These are phyloP conservation scores for Cylindrotheca closterium DNA, from an alignment of 108 stramenopile genomes.

Conservation along the genomic window DNA sequence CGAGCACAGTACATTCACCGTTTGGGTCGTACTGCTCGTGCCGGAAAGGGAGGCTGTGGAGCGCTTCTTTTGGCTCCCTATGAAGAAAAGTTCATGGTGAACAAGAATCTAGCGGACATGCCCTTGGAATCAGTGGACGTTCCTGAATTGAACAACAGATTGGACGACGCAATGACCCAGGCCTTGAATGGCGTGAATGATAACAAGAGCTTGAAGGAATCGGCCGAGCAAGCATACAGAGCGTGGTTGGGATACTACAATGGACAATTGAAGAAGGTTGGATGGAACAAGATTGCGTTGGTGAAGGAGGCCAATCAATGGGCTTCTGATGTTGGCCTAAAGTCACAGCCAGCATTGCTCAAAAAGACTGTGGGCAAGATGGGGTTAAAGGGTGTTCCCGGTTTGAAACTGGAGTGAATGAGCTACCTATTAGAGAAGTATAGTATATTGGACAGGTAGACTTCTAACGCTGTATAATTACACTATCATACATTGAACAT, in stretches of 20 bases:
- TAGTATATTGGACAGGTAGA: no score
- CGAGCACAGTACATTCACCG: slow-evolving; percentile 91
- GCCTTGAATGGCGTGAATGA: slow-evolving; percentile 6
- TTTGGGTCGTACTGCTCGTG: slow-evolving; percentile 90
- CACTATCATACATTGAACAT: no score
- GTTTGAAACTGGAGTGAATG: slow-evolving; percentile 46
- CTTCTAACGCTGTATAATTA: no score
- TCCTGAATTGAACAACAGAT: slow-evolving; percentile 7
- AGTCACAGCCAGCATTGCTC: slow-evolving; percentile 61
- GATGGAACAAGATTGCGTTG: slow-evolving; percentile 44
- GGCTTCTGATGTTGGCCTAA: slow-evolving; percentile 43
- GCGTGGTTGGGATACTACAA: slow-evolving; percentile 93
- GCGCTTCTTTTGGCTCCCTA: slow-evolving; percentile 48
- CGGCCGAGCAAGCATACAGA: slow-evolving; percentile 52
- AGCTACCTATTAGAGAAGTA: no score
- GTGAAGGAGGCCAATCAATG: slow-evolving; percentile 60
- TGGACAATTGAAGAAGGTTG: slow-evolving; percentile 48
- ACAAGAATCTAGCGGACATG: slow-evolving; percentile 43
- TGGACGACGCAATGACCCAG: neutral
- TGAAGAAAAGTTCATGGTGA: slow-evolving; percentile 43
- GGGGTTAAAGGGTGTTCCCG: slow-evolving; percentile 76
- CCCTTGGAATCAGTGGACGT: slow-evolving; percentile 26
- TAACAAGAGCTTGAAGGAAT: slow-evolving; percentile 14
- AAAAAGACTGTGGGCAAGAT: slow-evolving; percentile 87
- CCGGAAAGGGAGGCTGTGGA: slow-evolving; percentile 65